Evolutionary conservation across 2,329 filamentous ascomycete species (phyloP), one percentile per base, ranked within the genome.

Genomic region (Nigrospora osmanthi): DNA sequence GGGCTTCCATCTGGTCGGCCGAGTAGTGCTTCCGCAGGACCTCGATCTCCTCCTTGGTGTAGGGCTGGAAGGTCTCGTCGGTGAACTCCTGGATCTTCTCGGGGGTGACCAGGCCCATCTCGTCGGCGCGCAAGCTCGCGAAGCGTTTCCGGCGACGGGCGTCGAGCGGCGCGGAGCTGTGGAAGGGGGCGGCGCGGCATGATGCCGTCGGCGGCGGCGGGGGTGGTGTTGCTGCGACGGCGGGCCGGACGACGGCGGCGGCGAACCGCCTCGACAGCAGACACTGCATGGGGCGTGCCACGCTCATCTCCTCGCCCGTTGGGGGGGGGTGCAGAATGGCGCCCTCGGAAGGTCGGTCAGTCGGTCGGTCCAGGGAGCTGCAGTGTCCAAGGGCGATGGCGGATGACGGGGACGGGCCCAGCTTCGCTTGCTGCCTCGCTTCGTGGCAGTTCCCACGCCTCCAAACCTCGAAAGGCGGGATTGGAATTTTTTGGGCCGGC

Each of bases 1-100:
- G 81, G 46, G 89, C 88, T 45, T 80, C 81, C 54, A 94, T 73
- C 69, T 97, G 91, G 61, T 85, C 80, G 14, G 83, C 75, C 0
- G 88, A 87, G 71, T 95, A 97, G 55, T 77, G 78, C 58, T 79
- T 68, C 47, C 67, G 66, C 47, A 95, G 73, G 16, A 67, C 58
- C 48, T 74, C 72, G 58, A 80, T 77, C 59, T 93, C 83, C 51
- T 81, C 74, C 35, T 74, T 66, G 13, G 80, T 81, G 68, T 89
- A 93, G 13, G 77, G 71, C 50, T 80, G 74, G 57, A 81, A 82
- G 37, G 67, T 61, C 36, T 75, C 58, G 49, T 68, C 58, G 45
- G 67, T 63, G 54, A 68, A 77, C 52, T 69, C 55, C 17, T 67
- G 58, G 50, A 78, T 54, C 44, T 66, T 63, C 33, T 68, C 59